Evolutionary conservation across 768 basidiomycete genomes (phyloP), one percentile per base, ranked within the genome.

Genomic region (Trametes meyenii): DNA sequence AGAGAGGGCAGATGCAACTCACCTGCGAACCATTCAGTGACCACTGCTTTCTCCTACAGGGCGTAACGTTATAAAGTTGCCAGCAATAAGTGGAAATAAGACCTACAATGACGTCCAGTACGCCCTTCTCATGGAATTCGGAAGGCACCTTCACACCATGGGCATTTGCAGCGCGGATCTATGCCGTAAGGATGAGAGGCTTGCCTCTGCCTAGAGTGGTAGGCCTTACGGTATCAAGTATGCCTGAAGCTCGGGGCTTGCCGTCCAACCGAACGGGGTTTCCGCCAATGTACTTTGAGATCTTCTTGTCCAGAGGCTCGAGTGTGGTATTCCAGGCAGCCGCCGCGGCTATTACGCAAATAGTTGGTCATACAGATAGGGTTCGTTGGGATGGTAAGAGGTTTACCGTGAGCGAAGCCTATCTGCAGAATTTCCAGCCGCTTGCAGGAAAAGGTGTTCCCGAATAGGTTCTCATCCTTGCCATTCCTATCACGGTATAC

Each of bases 1-100:
- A 23, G 12, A 23, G 12, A 12, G 2, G 29, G 29, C 16, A 2
- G 36, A 38, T 70, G 74, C 24, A 65, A 58, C 61, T 60, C 58
- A 75, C 59, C 84, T 76, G 83, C 79, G 70, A 89, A 94, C 90
- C 91, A 93, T 71, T 94, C 91, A 50, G 80, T 81, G 24, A 88
- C 83, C 3, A 90, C 85, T 19, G 89, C 90, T 55, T 78, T 78
- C 74, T 94, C 88, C 87, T 90, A 50, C 3, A 21, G 2, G n/a
- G 17, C 3, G 16, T 1, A 33, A 50, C 7, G 16, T 11, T 45
- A 21, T n/a, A 33, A 19, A 21, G 53, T 43, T 33, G n/a, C 24
- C 19, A 38, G 19, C 4, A 26, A 4, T 10, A 16, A 10, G 19
- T 23, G 21, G 3, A 35, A 17, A 24, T 24, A 5, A 10, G 23